Evolutionary conservation across 2,329 filamentous ascomycete genomes (phyloP).

Genomic region (Neonectria neomacrospora): DNA sequence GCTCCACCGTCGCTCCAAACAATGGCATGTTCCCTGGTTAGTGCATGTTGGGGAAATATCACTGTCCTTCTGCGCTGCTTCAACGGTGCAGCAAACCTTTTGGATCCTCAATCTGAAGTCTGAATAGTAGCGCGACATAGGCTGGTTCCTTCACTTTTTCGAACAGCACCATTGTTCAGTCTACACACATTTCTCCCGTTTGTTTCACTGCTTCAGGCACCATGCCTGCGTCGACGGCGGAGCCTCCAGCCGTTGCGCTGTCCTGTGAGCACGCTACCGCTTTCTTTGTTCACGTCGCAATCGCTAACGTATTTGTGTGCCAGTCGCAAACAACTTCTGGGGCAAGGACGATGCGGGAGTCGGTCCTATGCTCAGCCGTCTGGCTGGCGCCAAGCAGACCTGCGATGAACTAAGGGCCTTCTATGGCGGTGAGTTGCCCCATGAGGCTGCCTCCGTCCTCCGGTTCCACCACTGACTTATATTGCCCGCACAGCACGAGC

Average conservation of each 20-base stretch:
- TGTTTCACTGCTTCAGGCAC: slow-evolving; percentile 38
- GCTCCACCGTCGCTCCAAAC: slow-evolving; percentile 34
- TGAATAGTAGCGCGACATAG: slow-evolving; percentile 34
- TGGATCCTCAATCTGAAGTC: slow-evolving; percentile 33
- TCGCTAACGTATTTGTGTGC: slow-evolving; percentile 31
- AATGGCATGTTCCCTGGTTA: slow-evolving; percentile 30
- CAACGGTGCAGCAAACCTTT: slow-evolving; percentile 28
- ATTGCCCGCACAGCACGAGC: slow-evolving; percentile 72
- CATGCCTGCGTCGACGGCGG: slow-evolving; percentile 71
- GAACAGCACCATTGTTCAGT: slow-evolving; percentile 9
- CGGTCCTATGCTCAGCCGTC: slow-evolving; percentile 88
- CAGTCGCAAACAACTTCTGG: slow-evolving; percentile 99
- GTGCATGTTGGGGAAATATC: slow-evolving; percentile 12
- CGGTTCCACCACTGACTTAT: slow-evolving; percentile 2
- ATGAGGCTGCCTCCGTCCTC: neutral
- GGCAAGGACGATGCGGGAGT: slow-evolving; percentile 98
- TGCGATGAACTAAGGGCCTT: slow-evolving; percentile 94
- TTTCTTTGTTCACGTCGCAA: neutral
- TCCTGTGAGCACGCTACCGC: slow-evolving; percentile 64
- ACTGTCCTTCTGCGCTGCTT: slow-evolving; percentile 33
- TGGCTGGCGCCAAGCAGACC: slow-evolving; percentile 93
- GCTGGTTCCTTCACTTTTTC: slow-evolving; percentile 35
- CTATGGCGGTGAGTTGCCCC: slow-evolving; percentile 74
- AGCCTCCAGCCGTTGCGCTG: slow-evolving; percentile 72
- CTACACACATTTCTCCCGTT: slow-evolving; percentile 9